These are phyloP conservation scores for Trichodelitschia bisporula DNA, from an alignment of 495 filamentous ascomycete species.

Conservation along the genomic window DNA sequence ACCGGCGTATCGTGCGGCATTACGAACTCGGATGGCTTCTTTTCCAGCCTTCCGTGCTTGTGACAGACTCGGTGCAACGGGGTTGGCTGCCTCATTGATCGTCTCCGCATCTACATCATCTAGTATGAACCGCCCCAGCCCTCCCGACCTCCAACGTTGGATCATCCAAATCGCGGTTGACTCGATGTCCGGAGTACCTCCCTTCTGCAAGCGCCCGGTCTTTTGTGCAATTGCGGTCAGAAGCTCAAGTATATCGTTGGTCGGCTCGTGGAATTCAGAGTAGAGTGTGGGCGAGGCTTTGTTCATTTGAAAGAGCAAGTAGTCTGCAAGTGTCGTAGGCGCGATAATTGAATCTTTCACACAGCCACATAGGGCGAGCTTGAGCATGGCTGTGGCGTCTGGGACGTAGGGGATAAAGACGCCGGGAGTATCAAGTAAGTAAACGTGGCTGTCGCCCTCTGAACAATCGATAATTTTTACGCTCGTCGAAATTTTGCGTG, in stretches of 20 bases:
- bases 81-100: too few species aligned
- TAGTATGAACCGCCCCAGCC: slow-evolving; percentile 51
- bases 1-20: too few species aligned
- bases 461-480: slow-evolving; percentile 43
- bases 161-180: slow-evolving; percentile 62
- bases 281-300: slow-evolving; percentile 31
- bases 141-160: slow-evolving; percentile 57
- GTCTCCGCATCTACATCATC: slow-evolving; percentile 55
- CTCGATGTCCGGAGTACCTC: slow-evolving; percentile 45
- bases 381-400: slow-evolving; percentile 70
- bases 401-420: slow-evolving; percentile 86
- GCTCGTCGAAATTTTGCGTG: slow-evolving; percentile 55
- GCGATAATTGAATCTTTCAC: slow-evolving; percentile 74
- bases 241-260: slow-evolving; percentile 54
- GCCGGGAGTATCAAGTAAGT: slow-evolving; percentile 53
- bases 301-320: slow-evolving; percentile 69
- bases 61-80: too few species aligned
- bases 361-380: slow-evolving; percentile 68
- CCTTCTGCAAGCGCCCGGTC: slow-evolving; percentile 53
- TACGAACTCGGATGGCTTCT: too few species aligned
- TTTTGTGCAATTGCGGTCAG: slow-evolving; percentile 40
- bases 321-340: slow-evolving; percentile 57
- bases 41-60: too few species aligned
- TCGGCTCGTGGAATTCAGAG: slow-evolving; percentile 37
- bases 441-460: slow-evolving; percentile 25